These are phyloP conservation scores for Neurospora tetraspora DNA, from an alignment of 495 filamentous ascomycete species.

Conservation along the genomic window DNA sequence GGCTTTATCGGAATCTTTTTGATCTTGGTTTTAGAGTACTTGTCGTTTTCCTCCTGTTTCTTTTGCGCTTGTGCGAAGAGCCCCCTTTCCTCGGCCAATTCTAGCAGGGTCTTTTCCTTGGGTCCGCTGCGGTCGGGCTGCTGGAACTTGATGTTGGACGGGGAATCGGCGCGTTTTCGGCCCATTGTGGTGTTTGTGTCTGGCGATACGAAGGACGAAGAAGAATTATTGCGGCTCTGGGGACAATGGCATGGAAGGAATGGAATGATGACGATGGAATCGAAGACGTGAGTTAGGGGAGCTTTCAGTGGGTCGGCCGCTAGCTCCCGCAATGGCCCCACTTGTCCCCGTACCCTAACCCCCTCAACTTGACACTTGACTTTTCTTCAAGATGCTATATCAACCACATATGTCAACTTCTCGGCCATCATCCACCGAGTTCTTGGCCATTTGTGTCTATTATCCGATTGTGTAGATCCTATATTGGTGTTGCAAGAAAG, in stretches of 20 bases:
- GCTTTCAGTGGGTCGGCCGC: background rate
- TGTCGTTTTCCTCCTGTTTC: conserved; percentile 12
- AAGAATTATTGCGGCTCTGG: background rate
- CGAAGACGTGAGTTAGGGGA: too few relatives aligned
- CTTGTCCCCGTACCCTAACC: background rate
- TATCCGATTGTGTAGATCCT: too few relatives aligned
- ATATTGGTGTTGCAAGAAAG: too few relatives aligned
- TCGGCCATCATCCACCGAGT: background rate
- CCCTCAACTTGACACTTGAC: too few relatives aligned
- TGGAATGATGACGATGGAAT: background rate
- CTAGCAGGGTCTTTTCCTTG: conserved; percentile 49
- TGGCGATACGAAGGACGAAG: background rate
- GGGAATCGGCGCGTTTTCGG: conserved; percentile 36
- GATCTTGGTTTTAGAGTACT: too few relatives aligned
- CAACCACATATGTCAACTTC: background rate
- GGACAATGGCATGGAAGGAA: background rate
- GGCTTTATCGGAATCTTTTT: conserved; percentile 11
- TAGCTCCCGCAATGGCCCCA: background rate
- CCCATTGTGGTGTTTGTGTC: conserved; percentile 24
- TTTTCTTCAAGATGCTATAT: background rate
- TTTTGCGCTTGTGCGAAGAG: conserved; percentile 35
- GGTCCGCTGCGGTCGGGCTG: conserved; percentile 49
- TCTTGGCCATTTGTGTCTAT: too few relatives aligned
- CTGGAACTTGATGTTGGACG: conserved; percentile 42
- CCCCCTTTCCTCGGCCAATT: conserved; percentile 51